These are phyloP conservation scores for Saccharomyces hybrid DNA, from an alignment of 1,139 yeast species.

Conservation along the genomic window DNA sequence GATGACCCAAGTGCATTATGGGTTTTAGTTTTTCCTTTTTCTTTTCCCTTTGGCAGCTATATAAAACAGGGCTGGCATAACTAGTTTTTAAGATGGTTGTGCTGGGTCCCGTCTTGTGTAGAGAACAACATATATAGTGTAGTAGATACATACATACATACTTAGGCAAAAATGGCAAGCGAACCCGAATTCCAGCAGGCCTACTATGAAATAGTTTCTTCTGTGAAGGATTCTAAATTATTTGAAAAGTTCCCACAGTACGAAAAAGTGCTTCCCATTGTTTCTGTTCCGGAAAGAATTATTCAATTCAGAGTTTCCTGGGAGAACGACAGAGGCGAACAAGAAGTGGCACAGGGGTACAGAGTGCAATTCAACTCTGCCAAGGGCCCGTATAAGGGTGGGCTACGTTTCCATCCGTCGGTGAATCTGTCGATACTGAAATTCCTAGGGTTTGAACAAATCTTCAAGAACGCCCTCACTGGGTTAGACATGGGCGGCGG, in stretches of 20 bases:
- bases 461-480: conserved; percentile 94
- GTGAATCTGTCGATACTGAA: conserved; percentile 90
- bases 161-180: conserved; percentile 12
- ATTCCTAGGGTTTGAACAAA: conserved; percentile 95
- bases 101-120: too few relatives aligned
- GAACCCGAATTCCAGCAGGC: conserved; percentile 99
- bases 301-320: conserved; percentile 94
- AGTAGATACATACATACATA: not conserved
- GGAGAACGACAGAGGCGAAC: conserved; percentile 90
- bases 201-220: conserved; percentile 80
- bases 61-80: not conserved
- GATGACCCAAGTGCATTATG: not conserved
- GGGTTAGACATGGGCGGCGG: conserved; percentile 99
- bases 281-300: conserved; percentile 90
- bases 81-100: too few relatives aligned
- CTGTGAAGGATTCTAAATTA: conserved; percentile 83
- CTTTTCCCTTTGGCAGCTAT: not conserved
- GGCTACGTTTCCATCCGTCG: conserved; percentile 93
- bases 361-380: conserved; percentile 98
- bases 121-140: not conserved
- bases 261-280: conserved; percentile 80
- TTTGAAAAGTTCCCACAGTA: conserved; percentile 85
- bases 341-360: conserved; percentile 93
- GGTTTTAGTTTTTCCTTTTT: not conserved
- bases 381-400: conserved; percentile 98